Evolutionary conservation across 805 yeast genomes (phyloP).

Genomic region (Debaryomyces castellii): DNA sequence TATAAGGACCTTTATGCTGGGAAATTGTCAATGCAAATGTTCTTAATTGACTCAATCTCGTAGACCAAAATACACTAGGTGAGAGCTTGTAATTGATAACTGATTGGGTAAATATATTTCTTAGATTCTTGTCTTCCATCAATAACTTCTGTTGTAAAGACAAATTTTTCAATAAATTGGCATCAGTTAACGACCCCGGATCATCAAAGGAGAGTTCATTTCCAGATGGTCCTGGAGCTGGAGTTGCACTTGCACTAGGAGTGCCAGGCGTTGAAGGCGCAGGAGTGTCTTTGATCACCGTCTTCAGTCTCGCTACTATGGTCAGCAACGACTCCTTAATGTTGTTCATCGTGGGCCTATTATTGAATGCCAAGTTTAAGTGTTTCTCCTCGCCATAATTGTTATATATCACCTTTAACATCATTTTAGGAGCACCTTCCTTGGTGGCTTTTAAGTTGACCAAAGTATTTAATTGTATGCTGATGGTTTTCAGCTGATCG

Average conservation of each 20-base stretch:
- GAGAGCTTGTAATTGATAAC: slow-evolving; percentile 77
- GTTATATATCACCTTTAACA: slow-evolving; percentile 55
- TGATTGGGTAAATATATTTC: slow-evolving; percentile 80
- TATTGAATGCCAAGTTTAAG: slow-evolving; percentile 59
- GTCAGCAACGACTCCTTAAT: slow-evolving; percentile 68
- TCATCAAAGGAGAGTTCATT: slow-evolving; percentile 19
- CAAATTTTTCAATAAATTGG: slow-evolving; percentile 63
- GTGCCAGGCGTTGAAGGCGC: slow-evolving; percentile 8
- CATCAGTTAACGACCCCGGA: slow-evolving; percentile 33
- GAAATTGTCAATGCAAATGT: slow-evolving; percentile 82
- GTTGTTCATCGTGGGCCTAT: slow-evolving; percentile 72
- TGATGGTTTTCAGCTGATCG: slow-evolving; percentile 33
- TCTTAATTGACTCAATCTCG: slow-evolving; percentile 73
- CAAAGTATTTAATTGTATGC: slow-evolving; percentile 35
- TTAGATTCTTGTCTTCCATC: slow-evolving; percentile 63
- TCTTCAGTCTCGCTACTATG: slow-evolving; percentile 63
- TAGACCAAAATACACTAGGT: slow-evolving; percentile 84
- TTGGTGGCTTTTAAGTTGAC: slow-evolving; percentile 68
- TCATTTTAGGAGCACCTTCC: slow-evolving; percentile 63
- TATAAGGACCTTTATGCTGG: slow-evolving; percentile 90
- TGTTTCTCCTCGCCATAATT: slow-evolving; percentile 31
- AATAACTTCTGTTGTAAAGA: slow-evolving; percentile 78
- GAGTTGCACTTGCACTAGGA: slow-evolving; percentile 3
- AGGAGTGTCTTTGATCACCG: slow-evolving; percentile 45
- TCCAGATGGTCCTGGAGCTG: slow-evolving; percentile 7